Evolutionary conservation across 305 asterid species (phyloP), one percentile per base, ranked within the genome.

Genomic region (Fraxinus latifolia): DNA sequence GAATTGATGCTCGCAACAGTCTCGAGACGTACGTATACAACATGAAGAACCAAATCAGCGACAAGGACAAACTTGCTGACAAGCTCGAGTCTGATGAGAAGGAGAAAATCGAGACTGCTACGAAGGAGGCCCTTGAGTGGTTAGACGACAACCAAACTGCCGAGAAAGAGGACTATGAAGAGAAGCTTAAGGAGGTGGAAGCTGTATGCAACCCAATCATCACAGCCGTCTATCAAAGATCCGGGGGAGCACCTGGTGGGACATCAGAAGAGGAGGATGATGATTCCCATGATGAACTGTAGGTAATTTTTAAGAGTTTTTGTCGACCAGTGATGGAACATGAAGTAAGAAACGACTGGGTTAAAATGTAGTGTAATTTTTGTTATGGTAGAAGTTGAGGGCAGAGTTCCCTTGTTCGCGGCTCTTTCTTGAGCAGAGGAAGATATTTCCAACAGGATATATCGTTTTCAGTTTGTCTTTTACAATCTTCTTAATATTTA

Each of bases 151-250:
- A 89, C 86, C 92, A 87, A 80, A 86, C 14, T 7, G 88, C 88
- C 0, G 91, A 89, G 86, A 89, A 89, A 29, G 75, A 68, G 42
- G 75, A 68, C 37, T 68, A 68, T 2, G 75, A 68, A 29, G 75
- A 68, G 75, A 68, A 68, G 75, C 75, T 68, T 0, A 68, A 68
- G 75, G 75, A 68, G 75, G 75, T 68, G 75, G 75, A 68, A 82
- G 91, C 92, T 14, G 90, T 89, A 12, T 89, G 92, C 68, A 89
- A 89, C 65, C 92, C 92, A 6, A 89, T 89, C 67, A 86, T 89
- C 58, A 83, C 92, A 36, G 91, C 92, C 11, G 90, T 89, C n/a
- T 89, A 89, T 83, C 92, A 89, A 77, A 83, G 92, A 78, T 83
- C 92, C 7, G 92, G 92, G 50, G 92, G 91, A 17, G 87, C 91